phyloP scores from a whole-genome alignment of 345 rosid species.

The Clausena lansium region DNA sequence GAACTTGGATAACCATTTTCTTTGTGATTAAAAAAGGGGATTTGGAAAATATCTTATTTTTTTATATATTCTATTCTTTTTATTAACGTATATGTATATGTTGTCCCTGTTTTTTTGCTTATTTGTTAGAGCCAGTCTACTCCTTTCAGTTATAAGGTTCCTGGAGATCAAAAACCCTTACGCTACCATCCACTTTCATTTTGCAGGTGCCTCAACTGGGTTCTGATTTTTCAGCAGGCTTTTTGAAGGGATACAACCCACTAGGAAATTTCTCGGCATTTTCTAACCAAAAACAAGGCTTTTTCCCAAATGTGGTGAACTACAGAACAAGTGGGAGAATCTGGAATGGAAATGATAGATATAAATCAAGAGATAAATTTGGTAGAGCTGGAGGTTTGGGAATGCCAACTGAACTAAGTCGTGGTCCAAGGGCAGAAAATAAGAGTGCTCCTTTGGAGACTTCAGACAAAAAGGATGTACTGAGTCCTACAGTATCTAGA shows the following conservation, averaged over 20 bases:
- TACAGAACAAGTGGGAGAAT: constrained; percentile 38
- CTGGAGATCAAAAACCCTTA: too few relatives aligned
- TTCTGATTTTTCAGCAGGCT: constrained; percentile 36
- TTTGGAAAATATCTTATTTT: too few relatives aligned
- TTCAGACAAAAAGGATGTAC: constrained; percentile 37
- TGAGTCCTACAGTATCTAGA: constrained; percentile 26
- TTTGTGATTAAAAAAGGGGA: not conserved
- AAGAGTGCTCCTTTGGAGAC: constrained; percentile 41
- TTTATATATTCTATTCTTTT: too few relatives aligned
- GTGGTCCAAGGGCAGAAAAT: constrained; percentile 63
- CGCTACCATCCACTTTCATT: not conserved
- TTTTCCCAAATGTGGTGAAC: constrained; percentile 27
- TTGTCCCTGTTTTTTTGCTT: not conserved
- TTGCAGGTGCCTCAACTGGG: constrained; percentile 35
- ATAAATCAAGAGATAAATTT: constrained; percentile 29
- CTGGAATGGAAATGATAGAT: constrained; percentile 47
- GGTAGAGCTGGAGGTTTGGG: constrained; percentile 40
- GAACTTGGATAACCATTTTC: not conserved
- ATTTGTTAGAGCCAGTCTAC: not conserved
- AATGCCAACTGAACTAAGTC: constrained; percentile 45
- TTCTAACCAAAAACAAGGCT: constrained; percentile 40
- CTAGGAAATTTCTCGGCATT: constrained; percentile 36
- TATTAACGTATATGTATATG: not conserved
- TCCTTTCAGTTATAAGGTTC: not conserved
- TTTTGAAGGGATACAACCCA: constrained; percentile 38